phyloP scores from a whole-genome alignment of 176 grass and related monocot species.

The Rhynchospora pubera region DNA sequence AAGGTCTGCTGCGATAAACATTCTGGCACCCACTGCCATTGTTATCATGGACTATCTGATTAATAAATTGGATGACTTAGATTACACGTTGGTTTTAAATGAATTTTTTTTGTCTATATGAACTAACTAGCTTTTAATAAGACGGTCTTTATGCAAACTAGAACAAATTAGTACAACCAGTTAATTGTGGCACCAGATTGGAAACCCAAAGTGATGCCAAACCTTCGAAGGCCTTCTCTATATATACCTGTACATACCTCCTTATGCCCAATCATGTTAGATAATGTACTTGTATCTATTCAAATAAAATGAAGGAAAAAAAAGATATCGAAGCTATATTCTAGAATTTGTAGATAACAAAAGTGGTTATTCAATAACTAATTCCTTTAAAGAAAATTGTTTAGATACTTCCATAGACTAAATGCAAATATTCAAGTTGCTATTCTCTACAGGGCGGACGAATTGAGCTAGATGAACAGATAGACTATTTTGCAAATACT shows the following conservation, averaged over 20 bases:
- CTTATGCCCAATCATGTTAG: background rate
- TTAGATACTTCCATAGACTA: too few species aligned
- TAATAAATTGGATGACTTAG: background rate
- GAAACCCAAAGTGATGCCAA: too few species aligned
- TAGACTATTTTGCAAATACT: constrained; percentile 66
- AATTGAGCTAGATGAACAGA: constrained; percentile 65
- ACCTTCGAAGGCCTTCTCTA: background rate
- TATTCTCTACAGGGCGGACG: constrained; percentile 41
- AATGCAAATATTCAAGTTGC: background rate
- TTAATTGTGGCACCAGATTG: background rate
- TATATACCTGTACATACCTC: background rate
- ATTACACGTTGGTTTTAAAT: background rate
- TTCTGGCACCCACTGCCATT: background rate
- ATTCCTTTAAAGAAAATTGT: too few species aligned
- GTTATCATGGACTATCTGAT: background rate
- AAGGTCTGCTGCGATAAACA: background rate
- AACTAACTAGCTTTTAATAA: background rate
- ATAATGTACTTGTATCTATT: too few species aligned
- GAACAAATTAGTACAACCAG: background rate
- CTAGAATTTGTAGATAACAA: too few species aligned
- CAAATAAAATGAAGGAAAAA: too few species aligned
- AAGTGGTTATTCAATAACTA: background rate
- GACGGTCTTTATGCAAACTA: background rate
- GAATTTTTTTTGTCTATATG: background rate
- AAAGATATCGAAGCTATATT: too few species aligned